Conservation (phyloP, 306 rosid genomes). For the Cicer yamashitae region DNA sequence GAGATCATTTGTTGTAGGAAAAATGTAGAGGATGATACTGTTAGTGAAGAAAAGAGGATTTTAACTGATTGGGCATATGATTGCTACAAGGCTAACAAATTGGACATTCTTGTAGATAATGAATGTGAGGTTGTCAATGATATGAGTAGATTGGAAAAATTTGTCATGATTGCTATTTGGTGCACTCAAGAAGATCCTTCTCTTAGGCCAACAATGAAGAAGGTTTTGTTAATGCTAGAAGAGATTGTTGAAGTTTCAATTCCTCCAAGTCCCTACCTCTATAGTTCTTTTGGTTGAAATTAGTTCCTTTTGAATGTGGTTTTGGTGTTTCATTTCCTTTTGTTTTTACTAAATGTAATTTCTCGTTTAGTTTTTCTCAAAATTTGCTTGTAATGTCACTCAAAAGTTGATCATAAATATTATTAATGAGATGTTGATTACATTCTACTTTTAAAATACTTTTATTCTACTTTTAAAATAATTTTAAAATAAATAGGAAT, state of each 20-base stretch:
- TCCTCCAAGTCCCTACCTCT: conserved; percentile 43
- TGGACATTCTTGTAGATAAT: conserved; percentile 8
- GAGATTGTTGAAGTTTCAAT: conserved; percentile 23
- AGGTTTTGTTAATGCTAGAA: conserved; percentile 47
- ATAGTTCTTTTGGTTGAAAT: conserved; percentile 24
- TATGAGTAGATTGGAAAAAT: conserved; percentile 22
- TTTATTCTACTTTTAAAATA: too few species aligned
- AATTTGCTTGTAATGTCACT: too few species aligned
- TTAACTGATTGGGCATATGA: conserved; percentile 42
- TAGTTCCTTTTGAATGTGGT: background rate
- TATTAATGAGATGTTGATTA: too few species aligned
- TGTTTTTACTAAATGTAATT: too few species aligned
- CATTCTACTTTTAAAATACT: too few species aligned
- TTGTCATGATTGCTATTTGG: conserved; percentile 45
- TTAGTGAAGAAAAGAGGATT: conserved; percentile 23
- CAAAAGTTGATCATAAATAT: too few species aligned
- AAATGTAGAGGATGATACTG: background rate
- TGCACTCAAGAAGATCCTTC: conserved; percentile 47
- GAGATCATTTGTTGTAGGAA: conserved; percentile 40
- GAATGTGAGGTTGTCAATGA: conserved; percentile 16
- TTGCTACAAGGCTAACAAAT: conserved; percentile 22
- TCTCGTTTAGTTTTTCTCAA: too few species aligned
- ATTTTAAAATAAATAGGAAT: too few species aligned
- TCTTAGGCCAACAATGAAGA: conserved; percentile 46
- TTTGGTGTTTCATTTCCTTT: background rate